Evolutionary conservation across 495 filamentous ascomycete genomes (phyloP).

Genomic region (Talaromyces trachyspermus): DNA sequence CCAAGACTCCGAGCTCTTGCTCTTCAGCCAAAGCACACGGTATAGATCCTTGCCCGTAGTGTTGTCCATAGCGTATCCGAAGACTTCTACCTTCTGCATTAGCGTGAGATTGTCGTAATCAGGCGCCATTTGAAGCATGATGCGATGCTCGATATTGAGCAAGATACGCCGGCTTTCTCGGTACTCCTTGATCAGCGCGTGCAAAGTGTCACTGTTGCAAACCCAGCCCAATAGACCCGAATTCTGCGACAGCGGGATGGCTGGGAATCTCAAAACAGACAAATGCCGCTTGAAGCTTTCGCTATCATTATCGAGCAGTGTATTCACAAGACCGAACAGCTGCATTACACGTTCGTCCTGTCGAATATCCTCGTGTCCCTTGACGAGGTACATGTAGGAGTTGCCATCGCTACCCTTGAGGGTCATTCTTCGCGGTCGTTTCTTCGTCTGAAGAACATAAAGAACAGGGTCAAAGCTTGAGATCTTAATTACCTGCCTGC

Average conservation of each 20-base stretch:
- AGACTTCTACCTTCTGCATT: conserved; percentile 99
- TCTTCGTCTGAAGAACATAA: conserved; percentile 92
- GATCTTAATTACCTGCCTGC: conserved; percentile 79
- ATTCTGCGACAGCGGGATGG: conserved; percentile 90
- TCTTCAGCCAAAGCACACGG: conserved; percentile 96
- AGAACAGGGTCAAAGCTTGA: conserved; percentile 81
- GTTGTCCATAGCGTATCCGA: conserved; percentile 97
- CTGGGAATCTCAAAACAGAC: conserved; percentile 89
- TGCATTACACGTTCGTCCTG: conserved; percentile 99
- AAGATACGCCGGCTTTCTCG: conserved; percentile 93
- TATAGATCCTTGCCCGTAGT: conserved; percentile 98
- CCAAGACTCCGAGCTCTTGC: conserved; percentile 96
- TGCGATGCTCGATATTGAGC: conserved; percentile 97
- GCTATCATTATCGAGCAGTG: conserved; percentile 80
- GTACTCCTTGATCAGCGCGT: conserved; percentile 94
- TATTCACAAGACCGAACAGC: conserved; percentile 93
- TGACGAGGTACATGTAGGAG: conserved; percentile 78
- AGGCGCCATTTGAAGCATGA: conserved; percentile 99
- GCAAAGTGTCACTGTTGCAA: conserved; percentile 94
- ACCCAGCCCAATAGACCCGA: conserved; percentile 95
- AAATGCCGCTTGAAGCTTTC: conserved; percentile 96
- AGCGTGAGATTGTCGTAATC: conserved; percentile 97
- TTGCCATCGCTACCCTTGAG: conserved; percentile 82
- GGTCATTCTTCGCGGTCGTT: conserved; percentile 82
- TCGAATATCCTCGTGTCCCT: conserved; percentile 96